These are phyloP conservation scores for Medicago ruthenica DNA, from an alignment of 306 rosid species.

Conservation along the genomic window DNA sequence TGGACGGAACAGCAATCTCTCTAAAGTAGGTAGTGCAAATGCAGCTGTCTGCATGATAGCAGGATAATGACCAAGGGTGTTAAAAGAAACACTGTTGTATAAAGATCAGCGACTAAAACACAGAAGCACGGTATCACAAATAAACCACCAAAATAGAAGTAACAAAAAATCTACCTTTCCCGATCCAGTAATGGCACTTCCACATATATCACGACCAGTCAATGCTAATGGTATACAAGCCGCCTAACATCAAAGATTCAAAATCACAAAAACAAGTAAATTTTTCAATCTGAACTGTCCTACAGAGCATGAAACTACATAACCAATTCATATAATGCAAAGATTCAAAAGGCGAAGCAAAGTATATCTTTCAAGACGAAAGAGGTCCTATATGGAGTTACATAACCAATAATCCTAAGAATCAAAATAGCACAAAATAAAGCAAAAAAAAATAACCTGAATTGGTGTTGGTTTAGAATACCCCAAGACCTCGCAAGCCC, in stretches of 20 bases:
- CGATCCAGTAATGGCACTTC: conserved; percentile 98
- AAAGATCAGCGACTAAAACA: conserved; percentile 9
- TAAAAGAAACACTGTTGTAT: not conserved
- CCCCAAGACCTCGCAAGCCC: conserved; percentile 91
- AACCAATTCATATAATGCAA: conserved; percentile 4
- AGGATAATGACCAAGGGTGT: conserved; percentile 10
- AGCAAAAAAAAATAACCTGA: conserved; percentile 67
- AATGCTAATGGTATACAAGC: conserved; percentile 87
- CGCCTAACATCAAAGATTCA: conserved; percentile 60
- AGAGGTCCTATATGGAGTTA: too few species aligned
- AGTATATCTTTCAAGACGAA: not conserved
- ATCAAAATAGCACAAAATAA: not conserved
- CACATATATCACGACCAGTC: conserved; percentile 93
- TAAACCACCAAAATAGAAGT: not conserved
- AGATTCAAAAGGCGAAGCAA: not conserved
- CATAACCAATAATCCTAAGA: conserved; percentile 10
- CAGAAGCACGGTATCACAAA: conserved; percentile 9
- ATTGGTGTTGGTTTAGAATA: conserved; percentile 93
- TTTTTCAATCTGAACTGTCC: not conserved
- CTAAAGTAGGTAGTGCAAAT: conserved; percentile 86
- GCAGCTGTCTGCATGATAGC: conserved; percentile 80
- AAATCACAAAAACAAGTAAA: conserved; percentile 37
- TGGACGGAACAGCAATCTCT: conserved; percentile 88
- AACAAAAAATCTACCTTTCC: conserved; percentile 73
- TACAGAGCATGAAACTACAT: conserved; percentile 12